Evolutionary conservation across 2,329 filamentous ascomycete species (phyloP).

Genomic region (Pezicula neosporulosa): DNA sequence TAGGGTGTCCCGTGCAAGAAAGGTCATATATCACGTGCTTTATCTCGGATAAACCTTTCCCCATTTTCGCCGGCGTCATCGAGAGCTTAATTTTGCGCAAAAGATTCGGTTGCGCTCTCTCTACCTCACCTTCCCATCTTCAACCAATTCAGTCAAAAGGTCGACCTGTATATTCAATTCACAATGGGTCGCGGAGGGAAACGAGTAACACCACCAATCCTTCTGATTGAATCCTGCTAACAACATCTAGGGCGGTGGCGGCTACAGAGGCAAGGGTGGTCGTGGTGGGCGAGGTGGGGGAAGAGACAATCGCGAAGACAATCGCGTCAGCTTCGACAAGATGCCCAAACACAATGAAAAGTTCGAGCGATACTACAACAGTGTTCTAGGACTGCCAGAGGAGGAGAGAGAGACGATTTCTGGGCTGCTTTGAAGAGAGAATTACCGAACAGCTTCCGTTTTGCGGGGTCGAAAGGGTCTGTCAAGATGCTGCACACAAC

Average conservation of each 20-base stretch:
- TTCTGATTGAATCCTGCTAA: background rate
- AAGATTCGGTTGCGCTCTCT: too few species aligned
- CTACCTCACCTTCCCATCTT: too few species aligned
- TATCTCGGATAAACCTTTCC: too few species aligned
- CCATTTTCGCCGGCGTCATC: too few species aligned
- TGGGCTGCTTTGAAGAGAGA: slow-evolving; percentile 82
- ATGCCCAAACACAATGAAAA: slow-evolving; percentile 78
- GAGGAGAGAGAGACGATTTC: slow-evolving; percentile 75
- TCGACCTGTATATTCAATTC: background rate
- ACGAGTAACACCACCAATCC: slow-evolving; percentile 14
- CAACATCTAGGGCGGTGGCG: slow-evolving; percentile 11
- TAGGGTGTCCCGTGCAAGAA: too few species aligned
- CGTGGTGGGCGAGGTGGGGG: slow-evolving; percentile 18
- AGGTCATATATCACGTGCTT: too few species aligned
- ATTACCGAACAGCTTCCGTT: slow-evolving; percentile 94
- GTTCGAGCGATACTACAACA: slow-evolving; percentile 84
- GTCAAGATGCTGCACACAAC: slow-evolving; percentile 16
- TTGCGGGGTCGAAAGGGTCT: slow-evolving; percentile 90
- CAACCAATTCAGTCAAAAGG: too few species aligned
- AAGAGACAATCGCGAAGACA: slow-evolving; percentile 33
- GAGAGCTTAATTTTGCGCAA: too few species aligned
- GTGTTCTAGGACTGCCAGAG: slow-evolving; percentile 69
- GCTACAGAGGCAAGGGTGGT: slow-evolving; percentile 11
- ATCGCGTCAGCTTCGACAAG: slow-evolving; percentile 44
- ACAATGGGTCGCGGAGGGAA: slow-evolving; percentile 27